A percentile compares a stretch with the other conserved stretches of the same genome.
These are phyloP conservation scores for Umbellularia californica DNA, from an alignment of 164 flowering plant species.

Conservation along the genomic window DNA sequence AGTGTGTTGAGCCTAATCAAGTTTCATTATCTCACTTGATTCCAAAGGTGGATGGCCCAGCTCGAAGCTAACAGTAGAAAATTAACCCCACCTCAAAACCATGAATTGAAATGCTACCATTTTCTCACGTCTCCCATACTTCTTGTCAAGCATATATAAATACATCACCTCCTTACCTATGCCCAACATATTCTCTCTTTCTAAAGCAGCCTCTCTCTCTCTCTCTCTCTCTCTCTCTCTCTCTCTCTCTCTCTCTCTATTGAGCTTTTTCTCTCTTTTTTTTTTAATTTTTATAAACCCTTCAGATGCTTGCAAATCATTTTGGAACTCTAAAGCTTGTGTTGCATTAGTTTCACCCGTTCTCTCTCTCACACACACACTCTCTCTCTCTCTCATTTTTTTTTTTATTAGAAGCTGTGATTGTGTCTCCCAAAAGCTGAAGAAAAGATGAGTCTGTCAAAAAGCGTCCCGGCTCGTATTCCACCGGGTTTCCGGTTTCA, in stretches of 20 bases:
- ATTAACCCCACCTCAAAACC: neutral
- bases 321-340: neutral
- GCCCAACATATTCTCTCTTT: neutral
- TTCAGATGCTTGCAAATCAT: neutral
- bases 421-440: neutral
- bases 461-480: constrained; percentile 63
- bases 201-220: neutral
- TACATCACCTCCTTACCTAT: neutral
- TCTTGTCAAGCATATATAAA: neutral
- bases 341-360: neutral
- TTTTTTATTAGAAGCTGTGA: too few species aligned
- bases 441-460: constrained; percentile 12
- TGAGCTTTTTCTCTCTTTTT: neutral
- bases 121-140: neutral
- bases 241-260: neutral
- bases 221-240: neutral
- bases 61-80: neutral
- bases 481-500: constrained; percentile 94
- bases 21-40: neutral
- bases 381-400: too few species aligned
- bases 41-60: neutral
- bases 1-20: neutral
- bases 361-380: neutral
- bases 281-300: too few species aligned
- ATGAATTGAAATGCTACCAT: neutral